Conservation (phyloP, 2,329 filamentous ascomycete species). For the Alternaria triticina region DNA sequence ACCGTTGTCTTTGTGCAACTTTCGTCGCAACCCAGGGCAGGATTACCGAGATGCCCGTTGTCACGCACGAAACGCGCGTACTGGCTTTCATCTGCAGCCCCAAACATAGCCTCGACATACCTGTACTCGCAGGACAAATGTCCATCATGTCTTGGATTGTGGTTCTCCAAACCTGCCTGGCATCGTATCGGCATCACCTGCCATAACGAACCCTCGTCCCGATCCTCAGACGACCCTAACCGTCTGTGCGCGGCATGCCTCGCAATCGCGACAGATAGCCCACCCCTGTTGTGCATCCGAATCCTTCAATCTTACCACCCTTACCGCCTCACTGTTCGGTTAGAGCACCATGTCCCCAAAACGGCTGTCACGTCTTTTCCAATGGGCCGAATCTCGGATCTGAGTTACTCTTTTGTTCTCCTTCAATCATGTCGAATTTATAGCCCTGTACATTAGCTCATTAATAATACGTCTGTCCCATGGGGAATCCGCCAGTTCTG, state of each 20-base stretch:
- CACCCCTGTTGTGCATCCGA: constrained; percentile 5
- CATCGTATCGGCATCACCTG: constrained; percentile 5
- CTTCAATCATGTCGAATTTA: neutral
- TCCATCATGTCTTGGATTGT: neutral
- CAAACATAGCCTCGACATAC: neutral
- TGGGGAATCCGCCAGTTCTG: constrained; percentile 10
- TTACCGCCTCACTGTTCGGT: constrained; percentile 11
- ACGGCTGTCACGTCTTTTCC: constrained; percentile 5
- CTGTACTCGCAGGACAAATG: neutral
- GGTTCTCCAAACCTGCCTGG: neutral
- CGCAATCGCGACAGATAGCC: constrained; percentile 1
- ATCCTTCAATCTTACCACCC: constrained; percentile 10
- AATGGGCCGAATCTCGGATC: constrained; percentile 4
- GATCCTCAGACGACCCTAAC: constrained; percentile 2
- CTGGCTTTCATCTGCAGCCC: neutral
- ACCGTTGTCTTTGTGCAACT: neutral
- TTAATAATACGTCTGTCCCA: constrained; percentile 1
- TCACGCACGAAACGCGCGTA: neutral
- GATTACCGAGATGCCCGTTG: neutral
- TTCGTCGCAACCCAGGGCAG: neutral
- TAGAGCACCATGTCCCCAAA: neutral
- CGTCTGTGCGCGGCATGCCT: constrained; percentile 6
- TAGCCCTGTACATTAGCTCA: neutral
- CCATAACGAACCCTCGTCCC: constrained; percentile 2
- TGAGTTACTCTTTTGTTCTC: constrained; percentile 1